Conservation (phyloP, 73 alveolate species). For the Tetrahymena borealis region DNA sequence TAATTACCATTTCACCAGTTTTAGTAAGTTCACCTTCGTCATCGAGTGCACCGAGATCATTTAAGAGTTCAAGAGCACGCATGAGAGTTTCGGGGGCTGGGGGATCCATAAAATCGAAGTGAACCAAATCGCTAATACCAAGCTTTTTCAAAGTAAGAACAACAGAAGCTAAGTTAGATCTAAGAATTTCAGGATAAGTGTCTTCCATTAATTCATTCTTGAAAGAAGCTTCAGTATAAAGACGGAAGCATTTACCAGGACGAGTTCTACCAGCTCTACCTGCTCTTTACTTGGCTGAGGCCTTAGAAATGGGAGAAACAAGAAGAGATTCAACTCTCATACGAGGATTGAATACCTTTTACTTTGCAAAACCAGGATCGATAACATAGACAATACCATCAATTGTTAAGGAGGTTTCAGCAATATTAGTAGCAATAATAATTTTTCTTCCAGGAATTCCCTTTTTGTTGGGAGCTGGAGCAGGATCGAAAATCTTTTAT, state of each 20-base stretch:
- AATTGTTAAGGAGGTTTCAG: conserved; percentile 98
- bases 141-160: conserved; percentile 82
- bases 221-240: conserved; percentile 87
- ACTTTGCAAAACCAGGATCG: conserved; percentile 98
- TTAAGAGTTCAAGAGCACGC: conserved; percentile 97
- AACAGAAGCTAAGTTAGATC: conserved; percentile 91
- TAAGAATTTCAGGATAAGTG: conserved; percentile 96
- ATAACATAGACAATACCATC: conserved; percentile 99
- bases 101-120: conserved; percentile 98
- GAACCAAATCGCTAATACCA: conserved; percentile 93
- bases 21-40: conserved; percentile 97
- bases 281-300: conserved; percentile 98
- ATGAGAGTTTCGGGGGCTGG: conserved; percentile 99
- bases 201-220: conserved; percentile 88
- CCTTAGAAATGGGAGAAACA: conserved; percentile 96
- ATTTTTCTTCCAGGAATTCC: conserved; percentile 88
- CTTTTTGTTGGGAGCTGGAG: conserved; percentile 82
- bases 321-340: conserved; percentile 95
- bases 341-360: conserved; percentile 99
- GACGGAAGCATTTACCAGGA: conserved; percentile 99
- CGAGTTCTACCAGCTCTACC: conserved; percentile 99
- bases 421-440: conserved; percentile 98
- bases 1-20: conserved; percentile 74
- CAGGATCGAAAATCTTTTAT: conserved; percentile 95
- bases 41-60: conserved; percentile 95